phyloP scores from a whole-genome alignment of 805 yeast species.

The Pichia membranifaciens region DNA sequence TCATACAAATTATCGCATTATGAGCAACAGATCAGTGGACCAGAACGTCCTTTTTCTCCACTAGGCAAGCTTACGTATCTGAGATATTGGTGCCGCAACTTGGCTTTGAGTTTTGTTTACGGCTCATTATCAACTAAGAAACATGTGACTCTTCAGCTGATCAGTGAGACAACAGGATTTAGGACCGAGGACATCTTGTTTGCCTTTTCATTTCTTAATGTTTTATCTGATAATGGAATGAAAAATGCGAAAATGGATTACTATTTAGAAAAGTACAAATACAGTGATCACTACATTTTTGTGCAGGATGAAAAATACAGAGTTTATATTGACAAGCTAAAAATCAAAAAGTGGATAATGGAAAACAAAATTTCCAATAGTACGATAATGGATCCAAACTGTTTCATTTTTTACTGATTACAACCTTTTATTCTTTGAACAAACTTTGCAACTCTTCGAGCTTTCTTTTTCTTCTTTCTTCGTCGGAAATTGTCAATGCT shows the following conservation, averaged over 20 bases:
- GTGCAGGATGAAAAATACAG: constrained; percentile 23
- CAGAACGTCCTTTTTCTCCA: constrained; percentile 84
- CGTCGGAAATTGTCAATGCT: constrained; percentile 69
- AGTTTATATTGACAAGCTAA: constrained; percentile 21
- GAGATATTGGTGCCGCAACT: constrained; percentile 62
- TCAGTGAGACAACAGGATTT: constrained; percentile 57
- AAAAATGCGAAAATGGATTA: constrained; percentile 26
- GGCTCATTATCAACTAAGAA: constrained; percentile 33
- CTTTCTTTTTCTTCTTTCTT: constrained; percentile 61
- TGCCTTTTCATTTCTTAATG: constrained; percentile 53
- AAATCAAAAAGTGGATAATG: constrained; percentile 27
- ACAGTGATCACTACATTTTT: constrained; percentile 17
- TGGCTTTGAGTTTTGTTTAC: constrained; percentile 39
- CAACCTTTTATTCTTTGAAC: constrained; percentile 38
- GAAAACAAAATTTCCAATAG: constrained; percentile 19
- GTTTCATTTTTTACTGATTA: constrained; percentile 24
- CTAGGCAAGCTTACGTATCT: constrained; percentile 73
- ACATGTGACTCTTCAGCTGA: constrained; percentile 38
- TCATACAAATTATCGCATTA: constrained; percentile 70
- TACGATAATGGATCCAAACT: constrained; percentile 15
- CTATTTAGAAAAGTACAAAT: constrained; percentile 18
- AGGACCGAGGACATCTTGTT: constrained; percentile 54
- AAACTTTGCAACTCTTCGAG: constrained; percentile 68
- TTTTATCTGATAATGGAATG: constrained; percentile 29
- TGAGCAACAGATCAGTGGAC: constrained; percentile 70